A percentile compares a stretch with the other conserved stretches of the same genome.
phyloP scores from a whole-genome alignment of 2,329 filamentous ascomycete species.

The Colletotrichum limetticola region DNA sequence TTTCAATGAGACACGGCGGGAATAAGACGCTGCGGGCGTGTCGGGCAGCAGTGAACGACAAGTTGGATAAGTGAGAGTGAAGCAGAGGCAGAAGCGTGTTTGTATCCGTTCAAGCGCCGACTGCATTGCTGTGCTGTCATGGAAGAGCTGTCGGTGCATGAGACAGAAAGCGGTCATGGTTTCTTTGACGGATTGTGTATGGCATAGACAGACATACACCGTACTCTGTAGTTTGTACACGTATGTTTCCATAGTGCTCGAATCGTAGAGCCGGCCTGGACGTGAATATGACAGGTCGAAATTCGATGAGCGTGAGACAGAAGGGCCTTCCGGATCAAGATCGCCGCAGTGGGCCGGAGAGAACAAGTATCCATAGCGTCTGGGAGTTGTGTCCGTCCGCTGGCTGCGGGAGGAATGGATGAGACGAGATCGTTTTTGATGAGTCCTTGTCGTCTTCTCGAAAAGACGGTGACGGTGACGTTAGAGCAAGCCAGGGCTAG shows the following conservation, averaged over 20 bases:
- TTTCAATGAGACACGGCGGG: neutral
- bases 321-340: slow-evolving; percentile 20
- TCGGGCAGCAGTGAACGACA: neutral
- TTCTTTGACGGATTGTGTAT: neutral
- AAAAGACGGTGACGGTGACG: slow-evolving; percentile 36
- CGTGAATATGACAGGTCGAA: slow-evolving; percentile 22
- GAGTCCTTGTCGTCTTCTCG: slow-evolving; percentile 21
- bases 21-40: neutral
- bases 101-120: slow-evolving; percentile 24
- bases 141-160: slow-evolving; percentile 8
- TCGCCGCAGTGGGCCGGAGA: slow-evolving; percentile 6
- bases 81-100: slow-evolving; percentile 5
- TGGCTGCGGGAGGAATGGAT: slow-evolving; percentile 4
- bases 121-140: slow-evolving; percentile 33
- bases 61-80: neutral
- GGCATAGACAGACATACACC: neutral
- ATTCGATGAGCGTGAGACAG: slow-evolving; percentile 17
- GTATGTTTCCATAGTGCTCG: neutral
- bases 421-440: slow-evolving; percentile 24
- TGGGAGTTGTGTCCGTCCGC: neutral
- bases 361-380: neutral
- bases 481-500: slow-evolving; percentile 23
- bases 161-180: slow-evolving; percentile 13
- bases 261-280: neutral
- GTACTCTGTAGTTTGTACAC: neutral